A percentile compares a stretch with the other conserved stretches of the same genome.
Conservation (phyloP, 108 stramenopile species). For the Heterococcus sp. region DNA sequence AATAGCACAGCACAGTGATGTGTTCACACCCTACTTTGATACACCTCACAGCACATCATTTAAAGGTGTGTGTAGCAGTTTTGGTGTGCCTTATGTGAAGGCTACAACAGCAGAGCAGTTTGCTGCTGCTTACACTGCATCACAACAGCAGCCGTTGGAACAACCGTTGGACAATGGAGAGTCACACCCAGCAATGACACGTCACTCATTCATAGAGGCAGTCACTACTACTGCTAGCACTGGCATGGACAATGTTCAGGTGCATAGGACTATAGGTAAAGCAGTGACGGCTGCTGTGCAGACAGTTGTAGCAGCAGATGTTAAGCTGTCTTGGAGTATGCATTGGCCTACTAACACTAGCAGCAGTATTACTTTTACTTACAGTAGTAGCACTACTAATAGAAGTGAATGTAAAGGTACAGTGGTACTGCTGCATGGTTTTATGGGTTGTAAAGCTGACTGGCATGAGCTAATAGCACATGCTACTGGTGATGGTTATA, state of each 20-base stretch:
- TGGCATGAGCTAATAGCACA: slow-evolving; percentile 10
- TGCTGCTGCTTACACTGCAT: slow-evolving; percentile 4
- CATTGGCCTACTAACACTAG: neutral
- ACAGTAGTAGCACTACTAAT: neutral
- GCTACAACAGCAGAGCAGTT: slow-evolving; percentile 15
- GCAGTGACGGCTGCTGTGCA: neutral
- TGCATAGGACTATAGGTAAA: slow-evolving; percentile 13
- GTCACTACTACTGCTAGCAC: slow-evolving; percentile 9
- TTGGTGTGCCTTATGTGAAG: slow-evolving; percentile 16
- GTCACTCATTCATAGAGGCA: slow-evolving; percentile 28
- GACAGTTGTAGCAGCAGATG: neutral
- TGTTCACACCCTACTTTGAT: slow-evolving; percentile 81
- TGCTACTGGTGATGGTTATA: slow-evolving; percentile 10
- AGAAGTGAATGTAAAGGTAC: neutral
- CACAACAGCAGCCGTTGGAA: slow-evolving; percentile 1
- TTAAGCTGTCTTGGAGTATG: slow-evolving; percentile 10
- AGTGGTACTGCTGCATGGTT: slow-evolving; percentile 40
- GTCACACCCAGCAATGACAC: neutral
- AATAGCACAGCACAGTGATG: slow-evolving; percentile 75
- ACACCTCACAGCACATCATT: slow-evolving; percentile 65
- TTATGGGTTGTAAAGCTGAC: slow-evolving; percentile 34
- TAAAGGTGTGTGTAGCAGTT: slow-evolving; percentile 11
- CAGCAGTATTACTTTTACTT: neutral
- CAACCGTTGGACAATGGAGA: neutral
- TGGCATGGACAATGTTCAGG: slow-evolving; percentile 11